phyloP scores from a whole-genome alignment of 768 basidiomycete species.

The Megacollybia marginata region DNA sequence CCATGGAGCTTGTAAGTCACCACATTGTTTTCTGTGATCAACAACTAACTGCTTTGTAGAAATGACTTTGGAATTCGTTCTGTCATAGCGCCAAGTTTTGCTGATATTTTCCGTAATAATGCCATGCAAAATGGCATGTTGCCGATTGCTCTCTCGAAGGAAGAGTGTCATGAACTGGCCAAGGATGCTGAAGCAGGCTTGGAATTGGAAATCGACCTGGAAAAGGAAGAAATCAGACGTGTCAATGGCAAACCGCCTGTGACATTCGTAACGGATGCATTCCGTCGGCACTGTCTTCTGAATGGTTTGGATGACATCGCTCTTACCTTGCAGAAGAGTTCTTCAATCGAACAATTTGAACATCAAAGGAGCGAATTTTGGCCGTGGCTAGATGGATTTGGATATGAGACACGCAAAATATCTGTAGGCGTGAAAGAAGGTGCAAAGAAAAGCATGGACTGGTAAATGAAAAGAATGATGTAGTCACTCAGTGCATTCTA shows the following conservation, averaged over 20 bases:
- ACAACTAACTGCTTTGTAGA: slow-evolving; percentile 24
- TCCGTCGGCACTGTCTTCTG: slow-evolving; percentile 88
- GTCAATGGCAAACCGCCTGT: slow-evolving; percentile 66
- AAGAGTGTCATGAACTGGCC: slow-evolving; percentile 64
- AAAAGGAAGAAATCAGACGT: slow-evolving; percentile 72
- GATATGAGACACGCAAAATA: slow-evolving; percentile 77
- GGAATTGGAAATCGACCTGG: slow-evolving; percentile 79
- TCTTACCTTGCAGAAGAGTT: slow-evolving; percentile 78
- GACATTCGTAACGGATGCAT: slow-evolving; percentile 76
- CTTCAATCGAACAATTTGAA: slow-evolving; percentile 77
- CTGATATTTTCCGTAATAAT: slow-evolving; percentile 86
- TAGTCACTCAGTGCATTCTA: background rate
- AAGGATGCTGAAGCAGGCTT: slow-evolving; percentile 70
- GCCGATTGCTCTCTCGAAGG: slow-evolving; percentile 63
- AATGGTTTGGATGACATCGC: slow-evolving; percentile 97
- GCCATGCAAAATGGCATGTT: slow-evolving; percentile 94
- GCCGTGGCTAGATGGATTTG: slow-evolving; percentile 98
- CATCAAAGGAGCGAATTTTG: slow-evolving; percentile 64
- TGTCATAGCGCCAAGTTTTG: slow-evolving; percentile 83
- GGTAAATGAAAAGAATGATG: slow-evolving; percentile 32
- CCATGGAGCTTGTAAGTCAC: slow-evolving; percentile 73
- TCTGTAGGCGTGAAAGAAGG: slow-evolving; percentile 37
- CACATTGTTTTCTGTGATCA: background rate
- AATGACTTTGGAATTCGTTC: slow-evolving; percentile 89
- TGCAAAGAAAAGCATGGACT: slow-evolving; percentile 53